A percentile compares a stretch with the other conserved stretches of the same genome.
Evolutionary conservation across 73 alveolate genomes (phyloP).

Genomic region (Uronychia binucleata): DNA sequence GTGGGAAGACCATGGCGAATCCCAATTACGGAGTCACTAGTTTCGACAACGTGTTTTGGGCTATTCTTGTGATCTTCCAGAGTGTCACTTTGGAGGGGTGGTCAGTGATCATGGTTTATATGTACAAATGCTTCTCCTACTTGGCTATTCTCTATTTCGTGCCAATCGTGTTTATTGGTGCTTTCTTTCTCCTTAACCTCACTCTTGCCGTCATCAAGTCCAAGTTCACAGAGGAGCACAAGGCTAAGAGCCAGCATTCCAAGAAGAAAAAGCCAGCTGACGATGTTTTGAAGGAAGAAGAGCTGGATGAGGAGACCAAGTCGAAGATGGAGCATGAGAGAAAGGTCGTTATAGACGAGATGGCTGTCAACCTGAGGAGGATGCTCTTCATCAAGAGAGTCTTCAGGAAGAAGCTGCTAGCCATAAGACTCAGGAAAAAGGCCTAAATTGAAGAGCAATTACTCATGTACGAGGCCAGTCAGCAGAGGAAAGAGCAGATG

Average conservation of each 20-base stretch:
- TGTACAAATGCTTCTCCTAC: conserved; percentile 62
- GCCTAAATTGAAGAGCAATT: too few species aligned
- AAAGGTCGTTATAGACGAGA: background rate
- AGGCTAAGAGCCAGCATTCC: conserved; percentile 1
- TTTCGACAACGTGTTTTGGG: conserved; percentile 43
- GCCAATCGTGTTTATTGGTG: conserved; percentile 84
- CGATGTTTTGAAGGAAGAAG: background rate
- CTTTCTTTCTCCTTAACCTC: conserved; percentile 86
- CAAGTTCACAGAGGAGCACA: conserved; percentile 69
- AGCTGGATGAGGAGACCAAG: background rate
- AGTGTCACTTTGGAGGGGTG: conserved; percentile 93
- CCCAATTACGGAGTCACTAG: conserved; percentile 57
- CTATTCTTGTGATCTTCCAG: conserved; percentile 63
- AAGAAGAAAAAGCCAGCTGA: background rate
- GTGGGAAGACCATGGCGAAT: conserved; percentile 63
- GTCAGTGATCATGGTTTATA: conserved; percentile 69
- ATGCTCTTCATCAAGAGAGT: background rate
- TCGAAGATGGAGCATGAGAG: background rate
- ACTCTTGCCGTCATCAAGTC: conserved; percentile 93
- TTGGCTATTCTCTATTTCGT: conserved; percentile 73
- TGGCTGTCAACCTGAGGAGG: background rate
- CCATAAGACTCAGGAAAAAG: too few species aligned
- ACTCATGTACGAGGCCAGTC: too few species aligned
- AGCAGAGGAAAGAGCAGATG: too few species aligned
- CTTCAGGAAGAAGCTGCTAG: background rate